Evolutionary conservation across 306 rosid species (phyloP), one percentile per base, ranked within the genome.

Genomic region (Sophora flavescens): DNA sequence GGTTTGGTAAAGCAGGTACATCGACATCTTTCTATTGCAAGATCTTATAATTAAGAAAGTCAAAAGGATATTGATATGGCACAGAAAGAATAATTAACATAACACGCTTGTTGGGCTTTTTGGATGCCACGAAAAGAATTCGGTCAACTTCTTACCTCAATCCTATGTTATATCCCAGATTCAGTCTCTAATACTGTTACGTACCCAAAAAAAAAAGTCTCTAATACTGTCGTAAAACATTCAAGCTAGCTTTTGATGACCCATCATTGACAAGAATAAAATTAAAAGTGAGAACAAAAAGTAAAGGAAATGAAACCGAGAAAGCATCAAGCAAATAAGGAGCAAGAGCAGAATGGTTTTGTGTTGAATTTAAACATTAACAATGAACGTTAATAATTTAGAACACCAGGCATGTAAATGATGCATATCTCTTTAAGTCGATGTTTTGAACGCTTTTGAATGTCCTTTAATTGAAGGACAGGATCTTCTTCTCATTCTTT

Each of bases 1-100:
- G 62, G 76, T 78, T 51, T 22, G 28, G 54, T 44, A 78, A 60
- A 68, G 76, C 45, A 13, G 54, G 18, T 35, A 69, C 76, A 78
- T 58, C 6, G 2, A 57, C 68, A 77, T 16, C 38, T 77, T 56
- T 45, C 4, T 35, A 42, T 15, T 42, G 68, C 68, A 44, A n/a
- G n/a, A 57, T 12, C 45, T 9, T 56, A 32, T 53, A 44, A 28
- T 42, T 52, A 30, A 42, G 3, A 53, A 15, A 65, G 67, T 53
- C 42, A 53, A 66, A 56, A 76, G 26, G 74, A 56, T 15, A 22
- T 39, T 26, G 14, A 22, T 28, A 65, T 52, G 56, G 17, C 18
- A 47, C 7, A 57, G 3, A 72, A 41, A 42, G 78, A 9, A n/a
- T 11, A 9, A 13, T 59, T 45, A 62, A 32, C 5, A 6, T 33